Conservation (phyloP, 768 basidiomycete genomes). For the Boletus speciosus region DNA sequence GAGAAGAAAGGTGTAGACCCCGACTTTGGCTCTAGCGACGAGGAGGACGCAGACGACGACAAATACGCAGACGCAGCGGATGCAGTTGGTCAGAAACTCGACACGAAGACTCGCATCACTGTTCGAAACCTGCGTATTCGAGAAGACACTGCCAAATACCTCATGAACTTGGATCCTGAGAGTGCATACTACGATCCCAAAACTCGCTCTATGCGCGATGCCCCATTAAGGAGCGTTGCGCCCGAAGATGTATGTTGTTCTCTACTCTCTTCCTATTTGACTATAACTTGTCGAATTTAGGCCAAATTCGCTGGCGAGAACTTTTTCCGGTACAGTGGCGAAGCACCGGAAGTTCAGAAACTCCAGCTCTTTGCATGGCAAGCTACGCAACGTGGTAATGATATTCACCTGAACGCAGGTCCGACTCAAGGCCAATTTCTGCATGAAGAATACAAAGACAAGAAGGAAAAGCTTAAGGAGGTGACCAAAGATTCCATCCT, state of each 20-base stretch:
- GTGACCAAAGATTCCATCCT: conserved; percentile 86
- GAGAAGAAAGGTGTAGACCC: conserved; percentile 73
- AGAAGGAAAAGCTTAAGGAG: conserved; percentile 90
- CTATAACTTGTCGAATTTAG: conserved; percentile 36
- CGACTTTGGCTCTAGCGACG: conserved; percentile 95
- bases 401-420: conserved; percentile 93
- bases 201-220: conserved; percentile 99
- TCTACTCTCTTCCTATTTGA: background rate
- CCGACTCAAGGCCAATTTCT: conserved; percentile 93
- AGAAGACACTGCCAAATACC: conserved; percentile 98
- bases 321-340: conserved; percentile 87
- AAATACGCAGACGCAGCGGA: conserved; percentile 98
- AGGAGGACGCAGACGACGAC: conserved; percentile 95
- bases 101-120: conserved; percentile 97
- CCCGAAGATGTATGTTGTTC: conserved; percentile 76
- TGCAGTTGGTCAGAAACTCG: conserved; percentile 95
- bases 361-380: conserved; percentile 98
- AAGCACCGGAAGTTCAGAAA: conserved; percentile 87
- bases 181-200: conserved; percentile 99
- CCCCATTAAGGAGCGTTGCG: conserved; percentile 70
- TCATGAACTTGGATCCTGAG: conserved; percentile 92
- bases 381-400: conserved; percentile 87
- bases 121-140: conserved; percentile 97
- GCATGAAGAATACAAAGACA: conserved; percentile 86
- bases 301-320: conserved; percentile 95